Conservation (phyloP, 2,329 filamentous ascomycete species). For the Domatiomyces catenatus region DNA sequence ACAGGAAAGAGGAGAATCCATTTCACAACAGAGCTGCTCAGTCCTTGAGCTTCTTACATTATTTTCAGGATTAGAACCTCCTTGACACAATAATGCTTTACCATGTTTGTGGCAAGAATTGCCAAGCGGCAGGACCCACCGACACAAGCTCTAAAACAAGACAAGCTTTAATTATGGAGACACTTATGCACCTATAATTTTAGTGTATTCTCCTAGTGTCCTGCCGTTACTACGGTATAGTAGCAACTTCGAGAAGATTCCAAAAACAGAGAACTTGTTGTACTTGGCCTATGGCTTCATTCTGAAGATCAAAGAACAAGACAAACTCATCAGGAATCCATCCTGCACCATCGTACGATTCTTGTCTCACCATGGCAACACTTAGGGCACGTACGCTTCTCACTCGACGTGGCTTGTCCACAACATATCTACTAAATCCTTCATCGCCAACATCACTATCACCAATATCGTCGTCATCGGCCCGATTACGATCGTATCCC, state of each 20-base stretch:
- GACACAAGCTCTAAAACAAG: too few relatives aligned
- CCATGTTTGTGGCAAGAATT: too few relatives aligned
- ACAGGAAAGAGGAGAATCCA: too few relatives aligned
- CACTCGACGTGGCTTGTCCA: background rate
- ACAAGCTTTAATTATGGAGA: background rate
- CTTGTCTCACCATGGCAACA: background rate
- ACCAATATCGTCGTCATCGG: background rate
- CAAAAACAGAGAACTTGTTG: too few relatives aligned
- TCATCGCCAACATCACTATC: background rate
- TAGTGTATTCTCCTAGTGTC: background rate
- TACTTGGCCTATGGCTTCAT: too few relatives aligned
- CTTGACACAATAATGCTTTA: too few relatives aligned
- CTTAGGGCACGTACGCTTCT: background rate
- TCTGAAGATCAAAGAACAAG: background rate
- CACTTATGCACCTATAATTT: background rate
- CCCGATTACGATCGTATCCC: background rate
- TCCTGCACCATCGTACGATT: background rate
- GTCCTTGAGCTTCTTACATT: too few relatives aligned
- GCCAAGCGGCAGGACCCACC: too few relatives aligned
- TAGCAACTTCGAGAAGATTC: background rate
- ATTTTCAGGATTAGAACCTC: too few relatives aligned
- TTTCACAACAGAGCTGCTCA: too few relatives aligned
- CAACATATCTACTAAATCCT: background rate
- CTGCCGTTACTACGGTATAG: background rate
- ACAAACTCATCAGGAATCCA: background rate